Base-by-base conservation (phyloP, 164 flowering plant genomes). In the Stephania yunnanensis region DNA sequence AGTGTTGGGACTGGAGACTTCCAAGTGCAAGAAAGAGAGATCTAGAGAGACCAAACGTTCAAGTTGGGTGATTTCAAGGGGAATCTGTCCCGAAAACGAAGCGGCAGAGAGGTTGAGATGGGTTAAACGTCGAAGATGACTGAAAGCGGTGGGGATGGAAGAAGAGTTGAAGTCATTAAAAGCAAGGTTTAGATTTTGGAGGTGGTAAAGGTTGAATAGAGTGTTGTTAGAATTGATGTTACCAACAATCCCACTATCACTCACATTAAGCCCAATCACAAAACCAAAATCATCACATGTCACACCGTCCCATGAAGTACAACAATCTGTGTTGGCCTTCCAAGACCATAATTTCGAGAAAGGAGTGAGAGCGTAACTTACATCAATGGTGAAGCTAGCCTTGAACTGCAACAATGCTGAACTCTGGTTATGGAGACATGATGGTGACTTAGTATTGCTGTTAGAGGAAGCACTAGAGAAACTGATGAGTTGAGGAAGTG, bases 41-140 rank as follows among this genome's bases (percentile, higher is more conserved):
- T 77, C 78, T 3, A 80, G 81, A 7, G 76, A 68, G 55, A 79
- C 76, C 71, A 80, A 73, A 55, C 12, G 55, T 10, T 69, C 74
- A 73, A 86, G 17, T 0, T 55, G 71, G 5, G 87, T 79, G 7
- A 88, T 73, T 61, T 70, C 84, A 7, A 69, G n/a, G 0, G 84
- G 91, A 36, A 75, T 76, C 31, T 85, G 88, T 6, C 89, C 87
- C 0, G 17, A 17, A 29, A 88, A 86, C 25, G 81, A 80, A 15
- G 90, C 73, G 55, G 77, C 61, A 6, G 89, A 87, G 69, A 89
- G 64, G 73, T 90, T 84, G 76, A 89, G 85, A 71, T 78, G 63
- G 7, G 20, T 74, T 79, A 87, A 72, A 52, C 78, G 76, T 0
- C 67, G 8, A 8, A 89, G 83, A 3, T 19, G 13, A 58, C 17